Percentiles rank a stretch among this genome's conserved stretches.
phyloP scores from a whole-genome alignment of 225 moss, liverwort and hornwort species.

The Polytrichum formosum region DNA sequence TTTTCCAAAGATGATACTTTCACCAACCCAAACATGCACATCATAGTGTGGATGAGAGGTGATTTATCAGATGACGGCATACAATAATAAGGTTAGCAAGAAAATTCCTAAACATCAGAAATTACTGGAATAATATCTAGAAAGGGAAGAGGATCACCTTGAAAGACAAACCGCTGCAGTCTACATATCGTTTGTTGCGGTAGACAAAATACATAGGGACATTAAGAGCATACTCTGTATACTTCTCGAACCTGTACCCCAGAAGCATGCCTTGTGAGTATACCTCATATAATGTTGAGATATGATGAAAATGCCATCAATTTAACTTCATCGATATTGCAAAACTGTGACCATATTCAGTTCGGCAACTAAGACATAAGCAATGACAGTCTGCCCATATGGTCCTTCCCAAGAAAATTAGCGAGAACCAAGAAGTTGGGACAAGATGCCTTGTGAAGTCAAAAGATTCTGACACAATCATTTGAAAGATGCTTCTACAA shows the following conservation, averaged over 20 bases:
- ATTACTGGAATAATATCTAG: too few species aligned
- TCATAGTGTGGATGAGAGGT: too few species aligned
- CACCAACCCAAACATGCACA: too few species aligned
- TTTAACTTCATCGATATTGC: not conserved
- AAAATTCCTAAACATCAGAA: too few species aligned
- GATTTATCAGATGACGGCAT: too few species aligned
- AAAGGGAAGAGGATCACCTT: slow-evolving; percentile 29
- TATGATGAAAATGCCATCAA: not conserved
- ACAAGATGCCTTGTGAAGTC: not conserved
- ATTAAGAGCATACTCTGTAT: slow-evolving; percentile 64
- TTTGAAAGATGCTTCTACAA: too few species aligned
- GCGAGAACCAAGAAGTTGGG: not conserved
- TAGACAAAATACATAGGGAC: slow-evolving; percentile 80
- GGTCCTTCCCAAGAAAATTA: not conserved
- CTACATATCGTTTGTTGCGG: slow-evolving; percentile 44
- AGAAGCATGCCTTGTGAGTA: not conserved
- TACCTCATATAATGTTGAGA: not conserved
- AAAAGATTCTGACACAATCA: too few species aligned
- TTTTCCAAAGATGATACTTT: not conserved
- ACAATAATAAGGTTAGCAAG: too few species aligned
- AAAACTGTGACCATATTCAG: not conserved
- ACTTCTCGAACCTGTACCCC: slow-evolving; percentile 70
- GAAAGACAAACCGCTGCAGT: slow-evolving; percentile 57
- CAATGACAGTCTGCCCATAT: not conserved
- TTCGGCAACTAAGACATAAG: not conserved